A percentile compares a stretch with the other conserved stretches of the same genome.
These are phyloP conservation scores for Suillus subluteus DNA, from an alignment of 768 basidiomycete genomes.

Conservation along the genomic window DNA sequence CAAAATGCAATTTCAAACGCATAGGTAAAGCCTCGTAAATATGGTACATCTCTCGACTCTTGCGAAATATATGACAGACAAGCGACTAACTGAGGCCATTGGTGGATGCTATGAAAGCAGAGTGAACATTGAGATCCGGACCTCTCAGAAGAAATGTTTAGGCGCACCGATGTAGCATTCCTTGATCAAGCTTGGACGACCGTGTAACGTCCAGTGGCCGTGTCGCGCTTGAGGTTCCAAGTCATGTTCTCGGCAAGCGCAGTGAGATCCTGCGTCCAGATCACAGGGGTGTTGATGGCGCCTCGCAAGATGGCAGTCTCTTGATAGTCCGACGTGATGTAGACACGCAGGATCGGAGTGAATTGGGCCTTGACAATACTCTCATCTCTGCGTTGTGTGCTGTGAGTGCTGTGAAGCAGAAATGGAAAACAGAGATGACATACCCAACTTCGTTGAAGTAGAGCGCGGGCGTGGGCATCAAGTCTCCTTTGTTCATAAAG, in stretches of 20 bases:
- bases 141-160: neutral
- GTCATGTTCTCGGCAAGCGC: neutral
- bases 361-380: neutral
- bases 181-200: neutral
- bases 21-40: neutral
- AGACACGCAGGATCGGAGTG: neutral
- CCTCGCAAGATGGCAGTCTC: neutral
- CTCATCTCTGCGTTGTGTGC: neutral
- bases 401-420: neutral
- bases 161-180: neutral
- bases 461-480: neutral
- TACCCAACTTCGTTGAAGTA: conserved; percentile 4
- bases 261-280: neutral
- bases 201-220: neutral
- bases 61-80: neutral
- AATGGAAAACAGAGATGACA: neutral
- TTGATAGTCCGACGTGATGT: conserved; percentile 10
- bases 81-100: neutral
- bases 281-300: neutral
- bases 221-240: conserved; percentile 1
- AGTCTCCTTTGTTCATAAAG: neutral
- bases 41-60: neutral
- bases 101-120: neutral
- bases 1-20: too few relatives aligned
- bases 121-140: neutral